These are phyloP conservation scores for Collybia sordida DNA, from an alignment of 768 basidiomycete species.

Conservation along the genomic window DNA sequence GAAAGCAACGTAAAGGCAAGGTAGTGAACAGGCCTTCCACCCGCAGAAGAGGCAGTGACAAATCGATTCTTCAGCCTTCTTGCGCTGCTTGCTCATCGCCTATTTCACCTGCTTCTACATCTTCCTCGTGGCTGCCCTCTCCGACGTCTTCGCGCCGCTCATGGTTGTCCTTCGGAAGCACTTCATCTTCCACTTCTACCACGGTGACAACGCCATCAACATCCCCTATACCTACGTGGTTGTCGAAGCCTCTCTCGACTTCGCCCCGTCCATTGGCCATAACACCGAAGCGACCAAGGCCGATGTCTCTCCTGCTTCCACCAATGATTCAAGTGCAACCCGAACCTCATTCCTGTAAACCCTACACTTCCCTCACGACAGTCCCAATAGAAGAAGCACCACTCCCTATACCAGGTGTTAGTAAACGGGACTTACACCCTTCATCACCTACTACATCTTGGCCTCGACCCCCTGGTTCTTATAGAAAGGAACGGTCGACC, in stretches of 20 bases:
- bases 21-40: conserved; percentile 16
- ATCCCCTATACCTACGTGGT: conserved; percentile 22
- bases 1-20: conserved; percentile 30
- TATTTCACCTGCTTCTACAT: conserved; percentile 21
- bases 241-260: conserved; percentile 20
- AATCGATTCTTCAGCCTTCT: conserved; percentile 2
- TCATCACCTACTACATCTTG: background rate
- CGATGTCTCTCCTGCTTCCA: conserved; percentile 9
- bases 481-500: background rate
- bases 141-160: conserved; percentile 27
- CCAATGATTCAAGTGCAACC: conserved; percentile 5
- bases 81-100: conserved; percentile 22
- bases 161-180: conserved; percentile 22
- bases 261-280: conserved; percentile 14
- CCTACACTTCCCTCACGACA: conserved; percentile 32
- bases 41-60: conserved; percentile 8
- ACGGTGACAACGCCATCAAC: conserved; percentile 35
- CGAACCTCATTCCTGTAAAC: conserved; percentile 31
- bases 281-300: background rate
- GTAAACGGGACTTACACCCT: background rate
- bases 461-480: background rate
- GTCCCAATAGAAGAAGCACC: conserved; percentile 39
- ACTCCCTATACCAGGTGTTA: conserved; percentile 15
- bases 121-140: conserved; percentile 22
- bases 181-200: conserved; percentile 30